Conservation (phyloP, 192 early-diverging fungal genomes). For the Oehlia diaphana region DNA sequence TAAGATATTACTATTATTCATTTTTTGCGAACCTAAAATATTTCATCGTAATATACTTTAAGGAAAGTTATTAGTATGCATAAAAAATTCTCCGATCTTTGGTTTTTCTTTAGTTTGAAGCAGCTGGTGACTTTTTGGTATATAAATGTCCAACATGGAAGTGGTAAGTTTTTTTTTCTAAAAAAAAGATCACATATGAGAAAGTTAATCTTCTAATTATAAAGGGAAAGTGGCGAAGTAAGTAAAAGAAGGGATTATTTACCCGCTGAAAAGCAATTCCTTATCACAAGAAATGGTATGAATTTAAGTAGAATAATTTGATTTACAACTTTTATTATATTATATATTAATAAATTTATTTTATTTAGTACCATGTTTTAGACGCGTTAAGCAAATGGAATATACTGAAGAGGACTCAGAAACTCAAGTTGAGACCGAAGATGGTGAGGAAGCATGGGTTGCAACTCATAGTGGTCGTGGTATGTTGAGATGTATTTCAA, state of each 20-base stretch:
- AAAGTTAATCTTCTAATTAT: neutral
- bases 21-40: neutral
- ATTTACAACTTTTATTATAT: neutral
- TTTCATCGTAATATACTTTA: neutral
- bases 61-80: neutral
- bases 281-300: conserved; percentile 88
- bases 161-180: conserved; percentile 54
- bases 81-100: conserved; percentile 6
- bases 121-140: conserved; percentile 96
- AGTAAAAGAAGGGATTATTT: conserved; percentile 85
- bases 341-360: neutral
- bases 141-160: conserved; percentile 99
- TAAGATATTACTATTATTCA: conserved; percentile 20
- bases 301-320: neutral
- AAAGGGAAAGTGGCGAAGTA: conserved; percentile 57
- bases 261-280: conserved; percentile 86
- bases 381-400: conserved; percentile 82
- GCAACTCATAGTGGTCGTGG: conserved; percentile 75
- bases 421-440: conserved; percentile 61
- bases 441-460: conserved; percentile 80
- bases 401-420: conserved; percentile 63
- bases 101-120: conserved; percentile 69
- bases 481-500: conserved; percentile 26
- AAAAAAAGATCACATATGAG: neutral
- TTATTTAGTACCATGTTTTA: conserved; percentile 79